These are phyloP conservation scores for Penicillium antarcticum DNA, from an alignment of 495 filamentous ascomycete species.

Conservation along the genomic window DNA sequence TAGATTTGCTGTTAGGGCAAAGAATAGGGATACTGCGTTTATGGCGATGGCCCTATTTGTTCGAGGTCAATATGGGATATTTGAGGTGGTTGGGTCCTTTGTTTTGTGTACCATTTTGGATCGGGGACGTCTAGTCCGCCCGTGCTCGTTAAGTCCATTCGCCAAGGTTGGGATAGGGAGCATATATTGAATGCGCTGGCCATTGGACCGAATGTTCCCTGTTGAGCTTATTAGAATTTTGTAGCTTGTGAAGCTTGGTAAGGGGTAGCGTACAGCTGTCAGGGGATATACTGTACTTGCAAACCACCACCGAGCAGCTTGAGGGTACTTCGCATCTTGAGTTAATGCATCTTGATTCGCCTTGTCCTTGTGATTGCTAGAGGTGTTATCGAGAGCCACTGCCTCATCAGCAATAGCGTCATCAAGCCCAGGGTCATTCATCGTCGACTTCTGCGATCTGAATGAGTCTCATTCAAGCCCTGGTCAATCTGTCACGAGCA, in stretches of 20 bases:
- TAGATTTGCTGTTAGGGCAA: constrained; percentile 69
- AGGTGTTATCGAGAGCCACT: constrained; percentile 40
- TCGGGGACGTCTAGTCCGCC: constrained; percentile 52
- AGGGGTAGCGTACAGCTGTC: constrained; percentile 50
- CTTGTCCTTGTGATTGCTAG: constrained; percentile 19
- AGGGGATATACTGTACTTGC: constrained; percentile 78
- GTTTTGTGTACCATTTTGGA: constrained; percentile 58
- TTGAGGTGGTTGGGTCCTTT: neutral
- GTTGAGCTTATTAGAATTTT: neutral
- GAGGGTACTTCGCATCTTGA: neutral
- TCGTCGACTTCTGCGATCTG: constrained; percentile 11
- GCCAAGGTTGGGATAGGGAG: constrained; percentile 70
- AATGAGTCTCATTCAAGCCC: too few relatives aligned
- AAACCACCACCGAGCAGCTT: constrained; percentile 73
- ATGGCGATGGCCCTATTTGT: constrained; percentile 57
- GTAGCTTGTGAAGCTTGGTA: too few relatives aligned
- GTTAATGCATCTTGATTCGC: neutral
- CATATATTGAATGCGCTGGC: constrained; percentile 80
- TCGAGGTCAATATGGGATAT: neutral
- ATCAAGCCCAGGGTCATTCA: constrained; percentile 62
- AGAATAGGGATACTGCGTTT: constrained; percentile 69
- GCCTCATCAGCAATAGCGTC: constrained; percentile 49
- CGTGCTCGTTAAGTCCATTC: constrained; percentile 54
- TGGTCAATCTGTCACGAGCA: too few relatives aligned
- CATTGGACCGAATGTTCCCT: constrained; percentile 79